Percentiles rank a stretch among this genome's conserved stretches.
Conservation (phyloP, 1,284 basidiomycete species). For the Apiotrichum gracile region DNA sequence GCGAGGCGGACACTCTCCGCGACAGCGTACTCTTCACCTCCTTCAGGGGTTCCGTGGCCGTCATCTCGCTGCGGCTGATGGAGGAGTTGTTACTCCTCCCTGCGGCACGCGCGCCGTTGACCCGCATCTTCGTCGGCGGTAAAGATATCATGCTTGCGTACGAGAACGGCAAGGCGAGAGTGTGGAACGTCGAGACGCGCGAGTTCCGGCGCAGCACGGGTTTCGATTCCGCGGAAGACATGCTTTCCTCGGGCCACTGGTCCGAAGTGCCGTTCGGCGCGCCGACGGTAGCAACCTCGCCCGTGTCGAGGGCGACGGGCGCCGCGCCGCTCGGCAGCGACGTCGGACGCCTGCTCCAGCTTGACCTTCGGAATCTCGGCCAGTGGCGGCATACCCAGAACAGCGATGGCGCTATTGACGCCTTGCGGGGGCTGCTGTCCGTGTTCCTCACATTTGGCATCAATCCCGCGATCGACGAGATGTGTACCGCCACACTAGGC, state of each 20-base stretch:
- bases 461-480: conserved; percentile 59
- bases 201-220: conserved; percentile 82
- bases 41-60: conserved; percentile 71
- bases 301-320: conserved; percentile 10
- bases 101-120: conserved; percentile 62
- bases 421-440: conserved; percentile 41
- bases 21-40: conserved; percentile 71
- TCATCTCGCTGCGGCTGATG: conserved; percentile 68
- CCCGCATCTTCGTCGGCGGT: conserved; percentile 60
- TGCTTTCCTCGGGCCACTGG: conserved; percentile 68
- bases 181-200: conserved; percentile 80
- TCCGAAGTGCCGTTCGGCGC: conserved; percentile 53
- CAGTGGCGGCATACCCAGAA: conserved; percentile 17
- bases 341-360: conserved; percentile 21
- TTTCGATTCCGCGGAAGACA: conserved; percentile 66
- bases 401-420: conserved; percentile 22
- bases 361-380: conserved; percentile 26
- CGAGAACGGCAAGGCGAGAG: conserved; percentile 64
- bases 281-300: not conserved
- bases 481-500: conserved; percentile 50
- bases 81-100: conserved; percentile 73
- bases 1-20: conserved; percentile 54
- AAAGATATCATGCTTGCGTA: conserved; percentile 74
- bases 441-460: conserved; percentile 50
- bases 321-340: conserved; percentile 4